Conservation (phyloP, 441 rosid genomes). For the Omphalea diandra region DNA sequence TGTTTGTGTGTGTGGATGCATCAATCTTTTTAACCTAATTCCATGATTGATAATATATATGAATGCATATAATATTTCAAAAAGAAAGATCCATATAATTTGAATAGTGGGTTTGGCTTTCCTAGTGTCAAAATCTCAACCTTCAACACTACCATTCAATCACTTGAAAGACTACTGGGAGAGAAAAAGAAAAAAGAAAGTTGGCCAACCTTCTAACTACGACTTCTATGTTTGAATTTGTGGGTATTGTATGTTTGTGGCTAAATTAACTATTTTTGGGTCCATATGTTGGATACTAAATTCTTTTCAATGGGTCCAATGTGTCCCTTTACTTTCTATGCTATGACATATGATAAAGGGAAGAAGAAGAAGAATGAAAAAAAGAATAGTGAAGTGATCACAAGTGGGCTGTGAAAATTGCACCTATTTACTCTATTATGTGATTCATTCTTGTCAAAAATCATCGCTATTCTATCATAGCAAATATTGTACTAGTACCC, state of each 20-base stretch:
- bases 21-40: no score
- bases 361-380: background rate
- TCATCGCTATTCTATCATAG: background rate
- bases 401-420: constrained; percentile 19
- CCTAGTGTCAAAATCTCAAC: constrained; percentile 26
- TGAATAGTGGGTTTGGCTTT: constrained; percentile 15
- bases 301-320: constrained; percentile 42
- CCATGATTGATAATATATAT: no score
- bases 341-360: constrained; percentile 21
- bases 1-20: no score
- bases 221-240: constrained; percentile 28
- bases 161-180: constrained; percentile 29
- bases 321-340: constrained; percentile 16
- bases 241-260: constrained; percentile 31
- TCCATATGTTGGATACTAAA: constrained; percentile 32
- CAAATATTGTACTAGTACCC: background rate
- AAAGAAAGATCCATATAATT: background rate
- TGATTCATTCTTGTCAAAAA: constrained; percentile 6
- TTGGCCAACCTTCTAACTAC: constrained; percentile 8
- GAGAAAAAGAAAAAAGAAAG: background rate
- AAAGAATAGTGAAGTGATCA: background rate
- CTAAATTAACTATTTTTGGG: constrained; percentile 30
- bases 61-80: background rate
- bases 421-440: no score
- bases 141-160: constrained; percentile 23